Base-by-base conservation (phyloP, 2,329 filamentous ascomycete genomes). In the Paecilomyces fulvus region DNA sequence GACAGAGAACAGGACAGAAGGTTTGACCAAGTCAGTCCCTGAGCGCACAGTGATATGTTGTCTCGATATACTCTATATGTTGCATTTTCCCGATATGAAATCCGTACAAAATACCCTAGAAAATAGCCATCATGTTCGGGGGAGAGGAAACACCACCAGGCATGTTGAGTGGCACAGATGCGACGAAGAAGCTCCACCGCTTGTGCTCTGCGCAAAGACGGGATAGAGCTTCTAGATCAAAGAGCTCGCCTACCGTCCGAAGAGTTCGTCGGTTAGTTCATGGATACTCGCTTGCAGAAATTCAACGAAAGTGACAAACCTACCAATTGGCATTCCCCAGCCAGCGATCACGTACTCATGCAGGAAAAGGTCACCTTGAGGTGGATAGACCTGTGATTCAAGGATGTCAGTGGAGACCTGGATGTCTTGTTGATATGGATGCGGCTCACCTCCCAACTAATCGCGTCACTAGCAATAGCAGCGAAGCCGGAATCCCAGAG, bases 401-500 rank as follows among this genome's bases (percentile, higher is more conserved):
- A 37, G 30, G n/a, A 20, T 51, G 28, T 69, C 1, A 66, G 20
- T 55, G 20, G 43, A 30, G 3, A 17, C 1, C 3, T 43, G 37
- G 37, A 9, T 20, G 7, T 37, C 20, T 50, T 54, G 2, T 2
- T 20, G n/a, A 14, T 46, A n/a, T 31, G 33, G 37, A 37, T 3
- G 17, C 6, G 33, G 33, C 67, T 74, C 17, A 77, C 76, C 64
- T 84, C 82, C 62, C 81, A 80, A 4, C 74, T 75, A 9, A 82
- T 79, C 20, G 79, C 76, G 58, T 86, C 83, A 11, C 83, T 80
- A 0, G 79, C 83, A 2, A 84, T 77, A 2, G 82, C 83, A 0
- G 80, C 72, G 63, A 85, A 84, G 14, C 76, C 72, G 23, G 76
- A 73, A 53, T 84, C 76, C 81, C 82, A 85, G 12, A 85, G 69